Evolutionary conservation across 768 basidiomycete genomes (phyloP), one percentile per base, ranked within the genome.

Genomic region (Kwoniella newhampshirensis): DNA sequence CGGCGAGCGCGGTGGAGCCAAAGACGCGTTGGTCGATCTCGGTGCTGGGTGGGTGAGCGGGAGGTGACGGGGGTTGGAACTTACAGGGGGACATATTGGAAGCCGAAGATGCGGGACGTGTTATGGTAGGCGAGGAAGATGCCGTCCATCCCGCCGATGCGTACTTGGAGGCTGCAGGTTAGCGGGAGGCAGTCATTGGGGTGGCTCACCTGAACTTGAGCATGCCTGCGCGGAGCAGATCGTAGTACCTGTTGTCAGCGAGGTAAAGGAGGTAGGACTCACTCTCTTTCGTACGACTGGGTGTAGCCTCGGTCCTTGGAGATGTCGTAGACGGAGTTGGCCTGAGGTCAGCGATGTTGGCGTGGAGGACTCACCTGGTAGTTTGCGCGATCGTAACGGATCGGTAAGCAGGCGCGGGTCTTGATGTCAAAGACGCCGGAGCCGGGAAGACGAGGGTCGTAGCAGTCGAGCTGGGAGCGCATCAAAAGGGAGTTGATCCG

Each of bases 101-200:
- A 97, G 0, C 94, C 94, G 66, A 91, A 91, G 47, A 96, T 83
- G 17, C 83, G 82, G 6, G 84, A 83, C 0, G 89, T 93, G 60
- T 94, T 96, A 66, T 80, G 79, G 62, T 78, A 79, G 0, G 78
- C 78, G 41, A 77, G 56, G 44, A 79, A 76, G 7, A 97, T 87
- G 15, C 94, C 94, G 69, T 96, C 92, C 94, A 98, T 98, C 70
- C 87, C 85, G 8, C 94, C 94, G 59, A 99, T 98, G 4, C 94
- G 86, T 1, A 84, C 93, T 81, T 99, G 94, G 79, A 98, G 87
- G 62, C 89, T 91, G 61, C 13, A 58, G 2, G 23, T 30, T n/a
- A 41, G 20, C 35, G 36, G 27, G 30, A 36, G 43, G 44, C 51
- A 41, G 37, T 21, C 28, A 37, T n/a, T 52, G 49, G 7, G 35